These are phyloP conservation scores for Rubroshorea leprosula DNA, from an alignment of 345 rosid genomes.

Conservation along the genomic window DNA sequence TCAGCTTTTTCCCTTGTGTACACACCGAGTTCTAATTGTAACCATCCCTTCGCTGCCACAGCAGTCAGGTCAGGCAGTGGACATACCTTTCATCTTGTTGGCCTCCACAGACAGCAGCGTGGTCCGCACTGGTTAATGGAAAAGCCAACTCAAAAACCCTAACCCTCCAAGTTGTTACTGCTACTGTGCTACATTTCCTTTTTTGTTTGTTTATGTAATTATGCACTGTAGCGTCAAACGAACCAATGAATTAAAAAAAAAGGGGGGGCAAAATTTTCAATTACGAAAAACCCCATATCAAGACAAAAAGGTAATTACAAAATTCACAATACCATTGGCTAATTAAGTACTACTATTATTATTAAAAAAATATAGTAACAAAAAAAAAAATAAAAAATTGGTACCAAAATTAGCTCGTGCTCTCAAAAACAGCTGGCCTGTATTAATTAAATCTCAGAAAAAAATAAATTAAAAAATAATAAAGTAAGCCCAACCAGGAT, in stretches of 20 bases:
- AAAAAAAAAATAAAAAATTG: neutral
- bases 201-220: neutral
- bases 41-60: neutral
- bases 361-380: neutral
- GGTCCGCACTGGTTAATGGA: conserved; percentile 6
- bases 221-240: neutral
- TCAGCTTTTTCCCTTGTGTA: no score
- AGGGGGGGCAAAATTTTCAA: no score
- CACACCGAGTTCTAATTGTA: neutral
- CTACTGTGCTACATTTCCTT: no score
- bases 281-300: no score
- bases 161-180: neutral
- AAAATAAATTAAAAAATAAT: neutral
- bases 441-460: conserved; percentile 4
- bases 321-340: no score
- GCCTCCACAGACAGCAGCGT: neutral
- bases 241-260: no score
- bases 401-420: conserved; percentile 13
- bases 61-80: neutral
- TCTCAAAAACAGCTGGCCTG: conserved; percentile 31
- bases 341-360: neutral
- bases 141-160: conserved; percentile 14
- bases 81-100: conserved; percentile 6
- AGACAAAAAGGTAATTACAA: no score
- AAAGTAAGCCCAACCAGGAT: conserved; percentile 24